Evolutionary conservation across 2,329 filamentous ascomycete species (phyloP), one percentile per base, ranked within the genome.

Genomic region (Aspergillus pseudoviridinutans): DNA sequence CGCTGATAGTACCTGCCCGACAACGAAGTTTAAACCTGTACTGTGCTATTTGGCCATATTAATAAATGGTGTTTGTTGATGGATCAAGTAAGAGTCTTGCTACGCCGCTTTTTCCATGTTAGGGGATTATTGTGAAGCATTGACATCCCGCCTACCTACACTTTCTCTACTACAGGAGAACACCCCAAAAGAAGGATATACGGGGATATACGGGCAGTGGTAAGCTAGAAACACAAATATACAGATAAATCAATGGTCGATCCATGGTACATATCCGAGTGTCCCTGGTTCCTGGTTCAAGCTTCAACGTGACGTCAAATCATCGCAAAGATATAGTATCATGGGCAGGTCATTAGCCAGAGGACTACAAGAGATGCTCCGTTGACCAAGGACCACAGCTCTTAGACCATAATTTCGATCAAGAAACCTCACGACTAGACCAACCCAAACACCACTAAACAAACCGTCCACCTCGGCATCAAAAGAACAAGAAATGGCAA

Each of bases 271-370:
- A 12, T 24, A 14, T 25, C 22, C 44, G 7, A 17, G 12, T 17
- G 24, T 47, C 22, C 44, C 44, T 46, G n/a, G 42, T 24, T 3
- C 44, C 22, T 25, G 12, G 44, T 24, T 47, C 20, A 47, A 47
- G 20, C 24, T 47, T 46, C 10, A 24, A 6, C 42, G 44, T 47
- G 20, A 47, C 44, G 44, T 25, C 44, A 24, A 46, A 24, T 46
- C 20, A 24, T 46, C 20, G 22, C 17, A 41, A 41, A 22, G n/a
- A 46, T n/a, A 53, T 32, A 32, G 25, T 22, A 32, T 54, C 52
- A 54, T 60, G 22, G 25, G 17, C 9, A 53, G 52, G 58, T 60
- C 55, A 60, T 51, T 51, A 10, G 24, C 52, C 44, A 24, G 22
- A 47, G 10, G 12, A 46, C 42, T 22, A 46, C n/a, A 4, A 9